Evolutionary conservation across 306 rosid species (phyloP), one percentile per base, ranked within the genome.

Genomic region (Cyclanthera cordifolia): DNA sequence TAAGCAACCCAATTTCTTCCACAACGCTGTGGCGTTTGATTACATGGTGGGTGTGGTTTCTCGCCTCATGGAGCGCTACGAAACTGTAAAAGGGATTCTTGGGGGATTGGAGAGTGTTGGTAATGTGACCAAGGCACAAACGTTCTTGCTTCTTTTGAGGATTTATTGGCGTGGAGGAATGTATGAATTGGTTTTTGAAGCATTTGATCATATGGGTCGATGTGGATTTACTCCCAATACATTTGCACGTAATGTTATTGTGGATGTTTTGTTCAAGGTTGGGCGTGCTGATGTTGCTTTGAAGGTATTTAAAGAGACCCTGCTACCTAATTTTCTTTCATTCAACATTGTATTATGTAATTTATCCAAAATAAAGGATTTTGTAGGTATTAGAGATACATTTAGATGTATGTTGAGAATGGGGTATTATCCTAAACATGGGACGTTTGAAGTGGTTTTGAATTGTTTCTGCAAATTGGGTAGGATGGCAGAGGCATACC

Each of bases 191-290:
- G 75, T 85, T 8, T 55, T 85, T 28, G 81, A 85, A 60, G 74
- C 78, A 15, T 81, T 70, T 75, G 74, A 78, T 53, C 75, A 76
- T 67, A 81, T 85, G 85, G 54, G 72, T 46, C 23, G 45, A 53
- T 50, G 64, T 37, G 85, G 79, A 17, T 85, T 81, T 75, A 70
- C 50, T 1, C 80, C 85, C 1, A 70, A 82, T 75, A 78, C 95
- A 0, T 88, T 81, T 69, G 80, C 87, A 6, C 72, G 76, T 1
- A 88, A 88, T 66, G 70, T 84, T 49, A 41, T 83, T 25, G 80
- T 88, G 78, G 90, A 88, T 69, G 78, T 74, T n/a, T 71, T 67
- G 19, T 85, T 85, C 73, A 88, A 76, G 73, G 77, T 58, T 54
- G 81, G 79, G 0, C 69, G 51, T 49, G 72, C 73, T 6, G 68